Evolutionary conservation across 2,329 filamentous ascomycete genomes (phyloP).

Genomic region (Hirsutella thompsonii): DNA sequence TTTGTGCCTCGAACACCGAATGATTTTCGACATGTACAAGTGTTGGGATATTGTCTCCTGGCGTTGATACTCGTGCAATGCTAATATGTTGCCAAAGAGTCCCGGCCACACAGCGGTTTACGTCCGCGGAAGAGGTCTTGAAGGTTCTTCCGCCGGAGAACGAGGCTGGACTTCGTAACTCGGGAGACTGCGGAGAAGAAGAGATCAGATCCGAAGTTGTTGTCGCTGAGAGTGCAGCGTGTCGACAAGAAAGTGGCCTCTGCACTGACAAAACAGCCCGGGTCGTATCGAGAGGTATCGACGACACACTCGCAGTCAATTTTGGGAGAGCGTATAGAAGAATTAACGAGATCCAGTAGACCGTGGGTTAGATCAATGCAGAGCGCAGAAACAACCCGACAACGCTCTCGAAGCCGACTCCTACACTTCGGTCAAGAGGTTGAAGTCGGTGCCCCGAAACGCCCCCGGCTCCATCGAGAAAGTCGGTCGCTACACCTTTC

Average conservation of each 20-base stretch:
- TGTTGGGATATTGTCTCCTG: conserved; percentile 4
- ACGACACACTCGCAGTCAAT: too few relatives aligned
- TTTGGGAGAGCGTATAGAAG: too few relatives aligned
- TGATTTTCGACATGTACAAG: conserved; percentile 6
- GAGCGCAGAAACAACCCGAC: neutral
- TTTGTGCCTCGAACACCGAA: conserved; percentile 4
- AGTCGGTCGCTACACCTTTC: conserved; percentile 14
- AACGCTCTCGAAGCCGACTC: neutral
- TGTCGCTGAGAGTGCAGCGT: too few relatives aligned
- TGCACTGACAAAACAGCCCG: too few relatives aligned
- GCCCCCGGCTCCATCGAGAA: conserved; percentile 13
- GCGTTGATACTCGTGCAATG: too few relatives aligned
- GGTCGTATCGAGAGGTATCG: too few relatives aligned
- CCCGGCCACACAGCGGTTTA: conserved; percentile 6
- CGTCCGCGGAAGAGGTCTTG: neutral
- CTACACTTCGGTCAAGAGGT: conserved; percentile 1
- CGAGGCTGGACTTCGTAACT: too few relatives aligned
- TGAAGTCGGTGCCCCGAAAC: conserved; percentile 12
- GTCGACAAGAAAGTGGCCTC: too few relatives aligned
- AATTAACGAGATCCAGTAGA: too few relatives aligned
- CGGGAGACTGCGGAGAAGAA: too few relatives aligned
- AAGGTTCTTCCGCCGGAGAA: neutral
- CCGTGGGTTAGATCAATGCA: too few relatives aligned
- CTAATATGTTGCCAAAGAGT: conserved; percentile 6
- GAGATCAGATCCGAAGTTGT: too few relatives aligned